Evolutionary conservation across 2,329 filamentous ascomycete genomes (phyloP).

Genomic region (Dryadomyces quercus-mongolicae): DNA sequence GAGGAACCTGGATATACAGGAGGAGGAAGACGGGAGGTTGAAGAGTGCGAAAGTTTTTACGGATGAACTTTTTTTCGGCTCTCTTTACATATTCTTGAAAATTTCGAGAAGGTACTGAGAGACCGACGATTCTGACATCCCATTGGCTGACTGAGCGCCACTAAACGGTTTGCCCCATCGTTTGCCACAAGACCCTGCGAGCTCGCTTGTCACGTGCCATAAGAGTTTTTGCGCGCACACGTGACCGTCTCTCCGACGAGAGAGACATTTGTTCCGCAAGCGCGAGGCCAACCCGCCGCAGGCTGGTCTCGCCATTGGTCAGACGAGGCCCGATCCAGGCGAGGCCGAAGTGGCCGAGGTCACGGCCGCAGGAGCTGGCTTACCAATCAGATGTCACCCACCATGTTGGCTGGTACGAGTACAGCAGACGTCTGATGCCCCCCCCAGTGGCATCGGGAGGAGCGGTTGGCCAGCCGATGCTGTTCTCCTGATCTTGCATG

Average conservation of each 20-base stretch:
- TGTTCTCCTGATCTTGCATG: no score
- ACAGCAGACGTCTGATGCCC: no score
- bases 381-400: neutral
- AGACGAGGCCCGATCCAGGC: no score
- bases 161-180: slow-evolving; percentile 2
- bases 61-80: slow-evolving; percentile 10
- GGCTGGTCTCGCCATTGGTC: no score
- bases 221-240: neutral
- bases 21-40: neutral
- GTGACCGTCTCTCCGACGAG: neutral
- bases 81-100: slow-evolving; percentile 6
- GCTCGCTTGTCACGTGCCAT: neutral
- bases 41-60: slow-evolving; percentile 9
- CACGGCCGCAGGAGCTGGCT: no score
- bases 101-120: slow-evolving; percentile 13
- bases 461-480: no score
- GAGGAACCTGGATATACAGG: neutral
- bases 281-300: neutral
- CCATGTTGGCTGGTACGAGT: no score
- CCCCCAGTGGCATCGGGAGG: no score
- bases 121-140: neutral
- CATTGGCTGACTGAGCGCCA: slow-evolving; percentile 5
- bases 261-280: neutral
- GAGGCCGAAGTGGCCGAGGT: neutral
- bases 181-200: slow-evolving; percentile 5